phyloP scores from a whole-genome alignment of 495 filamentous ascomycete genomes.

The Hypoxylon rickii region DNA sequence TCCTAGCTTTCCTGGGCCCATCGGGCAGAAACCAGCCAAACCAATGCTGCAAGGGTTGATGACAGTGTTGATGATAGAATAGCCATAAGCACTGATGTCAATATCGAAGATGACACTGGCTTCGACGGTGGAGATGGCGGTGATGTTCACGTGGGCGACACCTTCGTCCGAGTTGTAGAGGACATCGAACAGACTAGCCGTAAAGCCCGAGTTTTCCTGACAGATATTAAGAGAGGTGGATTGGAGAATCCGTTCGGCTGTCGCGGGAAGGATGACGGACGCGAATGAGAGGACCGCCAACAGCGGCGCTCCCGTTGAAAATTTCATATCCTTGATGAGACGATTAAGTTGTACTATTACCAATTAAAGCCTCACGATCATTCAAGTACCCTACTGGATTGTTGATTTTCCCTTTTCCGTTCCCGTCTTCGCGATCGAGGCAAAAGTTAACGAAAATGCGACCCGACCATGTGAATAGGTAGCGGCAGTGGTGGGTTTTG shows the following conservation, averaged over 20 bases:
- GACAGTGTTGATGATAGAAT: slow-evolving; percentile 60
- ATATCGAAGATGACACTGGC: slow-evolving; percentile 86
- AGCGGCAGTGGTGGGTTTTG: background rate
- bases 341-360: too few species aligned
- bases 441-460: background rate
- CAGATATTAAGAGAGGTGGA: slow-evolving; percentile 80
- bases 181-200: slow-evolving; percentile 81
- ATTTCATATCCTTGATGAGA: slow-evolving; percentile 22
- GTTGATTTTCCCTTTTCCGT: background rate
- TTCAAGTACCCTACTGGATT: background rate
- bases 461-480: background rate
- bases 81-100: slow-evolving; percentile 81
- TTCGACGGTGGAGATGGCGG: slow-evolving; percentile 81
- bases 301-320: slow-evolving; percentile 18
- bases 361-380: background rate
- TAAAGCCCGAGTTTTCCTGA: slow-evolving; percentile 78
- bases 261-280: slow-evolving; percentile 37
- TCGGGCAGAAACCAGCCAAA: slow-evolving; percentile 84
- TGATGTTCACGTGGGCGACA: slow-evolving; percentile 72
- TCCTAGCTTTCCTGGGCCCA: slow-evolving; percentile 80
- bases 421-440: background rate
- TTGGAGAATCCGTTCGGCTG: slow-evolving; percentile 54
- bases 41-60: slow-evolving; percentile 76
- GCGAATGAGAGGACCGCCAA: slow-evolving; percentile 34
- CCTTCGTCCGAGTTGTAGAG: slow-evolving; percentile 74